Conservation (phyloP, 345 rosid genomes). For the Firmiana major region DNA sequence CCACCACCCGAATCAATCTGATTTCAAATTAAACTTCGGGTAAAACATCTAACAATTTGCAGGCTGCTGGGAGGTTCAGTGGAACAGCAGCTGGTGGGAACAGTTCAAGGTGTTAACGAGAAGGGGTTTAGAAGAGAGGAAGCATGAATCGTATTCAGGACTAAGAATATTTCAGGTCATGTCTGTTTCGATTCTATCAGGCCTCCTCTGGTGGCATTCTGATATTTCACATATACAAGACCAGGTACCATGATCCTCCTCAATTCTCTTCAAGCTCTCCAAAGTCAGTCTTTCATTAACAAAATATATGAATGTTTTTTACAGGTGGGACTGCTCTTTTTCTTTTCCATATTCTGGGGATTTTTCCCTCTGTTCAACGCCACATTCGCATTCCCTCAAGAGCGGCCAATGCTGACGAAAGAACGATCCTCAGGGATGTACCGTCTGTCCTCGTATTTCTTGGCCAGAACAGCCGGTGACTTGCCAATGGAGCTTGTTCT, state of each 20-base stretch:
- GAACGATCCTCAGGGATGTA: conserved; percentile 90
- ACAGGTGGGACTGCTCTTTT: conserved; percentile 86
- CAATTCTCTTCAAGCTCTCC: not conserved
- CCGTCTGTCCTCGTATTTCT: conserved; percentile 81
- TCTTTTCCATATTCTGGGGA: conserved; percentile 94
- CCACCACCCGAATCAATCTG: too few relatives aligned
- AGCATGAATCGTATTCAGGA: conserved; percentile 82
- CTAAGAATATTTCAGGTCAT: conserved; percentile 75
- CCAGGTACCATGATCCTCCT: conserved; percentile 47
- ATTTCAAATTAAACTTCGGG: too few relatives aligned
- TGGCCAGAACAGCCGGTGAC: conserved; percentile 74
- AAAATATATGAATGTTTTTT: not conserved
- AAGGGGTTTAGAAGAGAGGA: conserved; percentile 77
- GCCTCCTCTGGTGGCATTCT: conserved; percentile 90
- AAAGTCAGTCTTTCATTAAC: too few relatives aligned
- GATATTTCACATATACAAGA: conserved; percentile 66
- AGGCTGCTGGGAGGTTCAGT: conserved; percentile 37
- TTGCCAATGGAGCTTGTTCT: conserved; percentile 95
- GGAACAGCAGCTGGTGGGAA: conserved; percentile 86
- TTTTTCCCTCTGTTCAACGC: conserved; percentile 83
- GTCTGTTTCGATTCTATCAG: conserved; percentile 80
- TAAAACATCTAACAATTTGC: not conserved
- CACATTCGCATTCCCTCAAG: conserved; percentile 83
- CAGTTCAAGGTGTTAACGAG: conserved; percentile 65
- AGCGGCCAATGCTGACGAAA: conserved; percentile 77